These are phyloP conservation scores for Boeremia exigua DNA, from an alignment of 2,329 filamentous ascomycete species.

Conservation along the genomic window DNA sequence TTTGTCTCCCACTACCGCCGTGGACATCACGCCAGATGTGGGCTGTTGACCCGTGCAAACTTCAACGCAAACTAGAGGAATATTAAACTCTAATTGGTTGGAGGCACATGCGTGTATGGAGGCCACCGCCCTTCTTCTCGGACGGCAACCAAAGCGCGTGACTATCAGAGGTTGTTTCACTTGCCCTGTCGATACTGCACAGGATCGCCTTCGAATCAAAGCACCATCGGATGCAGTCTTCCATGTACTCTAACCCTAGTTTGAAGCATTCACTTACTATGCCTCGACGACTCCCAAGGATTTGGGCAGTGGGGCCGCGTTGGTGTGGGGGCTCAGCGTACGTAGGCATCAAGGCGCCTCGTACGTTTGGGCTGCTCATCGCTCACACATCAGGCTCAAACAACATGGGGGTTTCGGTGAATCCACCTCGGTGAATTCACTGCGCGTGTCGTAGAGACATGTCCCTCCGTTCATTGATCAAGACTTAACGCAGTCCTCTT, in stretches of 20 bases:
- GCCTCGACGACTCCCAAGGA: not conserved
- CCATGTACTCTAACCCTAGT: not conserved
- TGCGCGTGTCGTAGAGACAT: not conserved
- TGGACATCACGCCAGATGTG: conserved; percentile 7
- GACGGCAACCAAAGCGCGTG: not conserved
- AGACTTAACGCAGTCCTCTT: too few species aligned
- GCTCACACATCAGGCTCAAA: not conserved
- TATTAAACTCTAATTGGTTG: not conserved
- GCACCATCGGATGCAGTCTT: not conserved
- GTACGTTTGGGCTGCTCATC: not conserved
- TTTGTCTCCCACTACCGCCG: not conserved
- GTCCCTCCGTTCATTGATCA: too few species aligned
- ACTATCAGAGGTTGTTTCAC: not conserved
- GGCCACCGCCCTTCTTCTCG: not conserved
- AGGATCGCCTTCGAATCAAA: not conserved
- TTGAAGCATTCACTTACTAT: not conserved
- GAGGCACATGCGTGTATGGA: not conserved
- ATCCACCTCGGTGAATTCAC: too few species aligned
- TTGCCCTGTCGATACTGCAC: not conserved
- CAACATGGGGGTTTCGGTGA: not conserved
- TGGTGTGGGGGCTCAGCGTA: conserved; percentile 2
- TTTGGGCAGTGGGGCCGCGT: conserved; percentile 3
- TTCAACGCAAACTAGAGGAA: not conserved
- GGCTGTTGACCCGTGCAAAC: not conserved
- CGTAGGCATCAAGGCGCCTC: not conserved